Evolutionary conservation across 768 basidiomycete genomes (phyloP), one percentile per base, ranked within the genome.

Genomic region (Amanita polypyramis): DNA sequence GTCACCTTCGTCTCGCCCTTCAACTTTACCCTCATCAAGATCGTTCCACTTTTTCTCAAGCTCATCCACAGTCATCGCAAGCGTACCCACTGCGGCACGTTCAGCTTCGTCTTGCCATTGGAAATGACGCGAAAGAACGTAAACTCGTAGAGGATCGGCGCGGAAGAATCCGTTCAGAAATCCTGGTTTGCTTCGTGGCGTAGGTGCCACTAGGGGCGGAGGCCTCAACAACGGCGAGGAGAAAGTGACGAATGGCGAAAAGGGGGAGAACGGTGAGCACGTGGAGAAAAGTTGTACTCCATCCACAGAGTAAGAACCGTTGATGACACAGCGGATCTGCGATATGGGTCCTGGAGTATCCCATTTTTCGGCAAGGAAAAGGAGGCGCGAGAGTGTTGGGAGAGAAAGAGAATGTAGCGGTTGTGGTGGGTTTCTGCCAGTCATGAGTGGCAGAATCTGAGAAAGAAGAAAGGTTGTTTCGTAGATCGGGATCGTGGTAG

Each of bases 301-400:
- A 25, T 17, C 34, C 2, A 11, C 21, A 2, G 17, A 73, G 69
- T 44, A 79, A 77, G 49, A 85, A 69, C 54, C 69, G 68, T 9
- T 77, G 72, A 77, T 58, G 0, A 72, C 67, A 19, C 69, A 67
- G 46, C 77, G 77, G 17, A 49, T 33, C 70, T 64, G 2, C 80
- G 77, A 43, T 20, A 49, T 43, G n/a, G 48, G 48, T 14, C 48
- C 48, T 43, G 41, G 48, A 15, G 48, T 25, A 41, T 82, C 81
- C 72, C 84, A 86, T 56, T 81, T 83, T 55, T 85, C 80, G 2
- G 82, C 79, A 0, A 80, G 70, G 35, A 64, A 68, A 23, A 85
- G 61, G 4, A 86, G 66, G 7, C 70, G 45, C 79, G 79, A 33
- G 81, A 60, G 11, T 62, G 61, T 52, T 79, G 76, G 53, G 74